Evolutionary conservation across 2,329 filamentous ascomycete genomes (phyloP), one percentile per base, ranked within the genome.

Genomic region (Stromatinia cepivora): DNA sequence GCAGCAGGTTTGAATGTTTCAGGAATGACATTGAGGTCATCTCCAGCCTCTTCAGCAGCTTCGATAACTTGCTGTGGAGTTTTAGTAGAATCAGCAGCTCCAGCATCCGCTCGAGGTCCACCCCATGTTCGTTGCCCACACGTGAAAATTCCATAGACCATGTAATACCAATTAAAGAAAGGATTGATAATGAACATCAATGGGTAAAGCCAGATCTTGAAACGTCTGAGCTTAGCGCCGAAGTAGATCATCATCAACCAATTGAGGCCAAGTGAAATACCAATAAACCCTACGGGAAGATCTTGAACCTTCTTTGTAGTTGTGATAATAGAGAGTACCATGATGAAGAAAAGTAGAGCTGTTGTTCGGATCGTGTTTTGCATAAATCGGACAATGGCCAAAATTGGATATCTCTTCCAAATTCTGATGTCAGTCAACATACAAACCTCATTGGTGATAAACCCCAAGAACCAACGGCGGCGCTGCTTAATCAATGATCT

Each of bases 81-180:
- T 0, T 89, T 95, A 70, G 88, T 82, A 17, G 85, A 83, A 78
- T 96, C 91, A 4, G 94, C 94, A 53, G 89, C 85, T 42, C 91
- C 92, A 0, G 94, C 94, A 80, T 98, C 94, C 1, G 93, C 93
- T 76, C 94, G 87, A 15, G 94, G 95, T 0, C 94, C 94, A 73
- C 94, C 94, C 94, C 95, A 99, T 1, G 94, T 98, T 73, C 94
- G 87, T 79, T 97, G 93, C 28, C 94, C 93, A 42, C 94, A 93
- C 0, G 94, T 97, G 46, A 74, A 76, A 15, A 74, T 75, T n/a
- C 74, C 75, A 57, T 76, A 75, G 6, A 73, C 73, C 91, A 97
- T 97, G 82, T 98, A 98, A 70, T 93, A 87, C 94, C 94, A 98
- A 81, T 98, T 98, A 85, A 97, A 94, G 78, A 98, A 96, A 0